Conservation (phyloP, 495 filamentous ascomycete genomes). For the Penicillium paradoxum region DNA sequence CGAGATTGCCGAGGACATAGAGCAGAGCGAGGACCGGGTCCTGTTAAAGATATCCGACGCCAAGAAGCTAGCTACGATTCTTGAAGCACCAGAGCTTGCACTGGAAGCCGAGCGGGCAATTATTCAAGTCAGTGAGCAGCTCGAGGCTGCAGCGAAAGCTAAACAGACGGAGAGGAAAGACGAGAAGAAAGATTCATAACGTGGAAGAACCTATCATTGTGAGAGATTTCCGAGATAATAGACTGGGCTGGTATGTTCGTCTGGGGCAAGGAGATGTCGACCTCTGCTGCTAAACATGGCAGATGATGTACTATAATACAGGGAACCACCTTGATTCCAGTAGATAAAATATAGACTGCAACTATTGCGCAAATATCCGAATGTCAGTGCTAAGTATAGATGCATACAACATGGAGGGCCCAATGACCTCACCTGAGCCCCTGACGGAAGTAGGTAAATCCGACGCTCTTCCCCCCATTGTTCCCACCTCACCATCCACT, state of each 20-base stretch:
- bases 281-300: background rate
- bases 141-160: slow-evolving; percentile 44
- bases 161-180: slow-evolving; percentile 25
- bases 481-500: slow-evolving; percentile 14
- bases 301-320: background rate
- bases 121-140: slow-evolving; percentile 71
- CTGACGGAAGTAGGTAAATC: slow-evolving; percentile 15
- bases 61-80: slow-evolving; percentile 58
- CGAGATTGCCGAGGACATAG: slow-evolving; percentile 37
- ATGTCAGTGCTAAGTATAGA: background rate
- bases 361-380: background rate
- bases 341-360: background rate
- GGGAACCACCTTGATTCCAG: background rate
- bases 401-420: background rate
- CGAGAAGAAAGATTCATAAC: slow-evolving; percentile 27
- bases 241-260: background rate
- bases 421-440: slow-evolving; percentile 19
- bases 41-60: slow-evolving; percentile 54
- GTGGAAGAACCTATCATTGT: background rate
- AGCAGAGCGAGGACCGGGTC: slow-evolving; percentile 51
- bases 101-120: slow-evolving; percentile 88
- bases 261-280: background rate
- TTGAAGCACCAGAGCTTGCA: slow-evolving; percentile 78
- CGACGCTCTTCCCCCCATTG: slow-evolving; percentile 11
- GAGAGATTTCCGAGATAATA: background rate